Percentiles rank a stretch among this genome's conserved stretches.
Evolutionary conservation across 140 eudicot genomes (phyloP).

Genomic region (Erigeron philadelphicus): DNA sequence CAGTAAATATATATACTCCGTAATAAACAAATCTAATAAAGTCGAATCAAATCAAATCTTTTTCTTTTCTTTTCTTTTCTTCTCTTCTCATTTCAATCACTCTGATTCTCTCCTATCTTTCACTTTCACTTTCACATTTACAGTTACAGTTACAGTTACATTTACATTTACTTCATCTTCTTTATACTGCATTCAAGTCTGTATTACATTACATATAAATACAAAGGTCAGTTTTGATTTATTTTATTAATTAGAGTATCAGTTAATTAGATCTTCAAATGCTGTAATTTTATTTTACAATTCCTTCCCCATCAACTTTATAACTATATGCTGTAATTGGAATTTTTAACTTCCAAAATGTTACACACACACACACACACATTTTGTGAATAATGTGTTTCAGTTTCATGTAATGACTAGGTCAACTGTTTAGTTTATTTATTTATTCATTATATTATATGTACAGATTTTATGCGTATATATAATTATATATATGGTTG

Average conservation of each 20-base stretch:
- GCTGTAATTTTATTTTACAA: no score
- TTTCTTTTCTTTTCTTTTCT: neutral
- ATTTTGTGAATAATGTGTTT: neutral
- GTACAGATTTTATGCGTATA: neutral
- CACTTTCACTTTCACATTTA: neutral
- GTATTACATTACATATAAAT: conserved; percentile 3
- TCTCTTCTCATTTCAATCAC: neutral
- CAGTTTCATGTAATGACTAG: conserved; percentile 13
- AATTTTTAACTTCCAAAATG: no score
- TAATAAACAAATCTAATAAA: neutral
- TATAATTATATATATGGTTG: neutral
- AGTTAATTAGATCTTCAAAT: neutral
- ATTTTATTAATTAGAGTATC: no score
- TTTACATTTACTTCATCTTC: neutral
- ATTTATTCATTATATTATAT: neutral
- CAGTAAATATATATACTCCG: no score
- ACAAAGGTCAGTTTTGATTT: neutral
- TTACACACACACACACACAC: no score
- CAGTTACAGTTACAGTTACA: no score
- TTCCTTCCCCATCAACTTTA: no score
- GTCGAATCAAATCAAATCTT: neutral
- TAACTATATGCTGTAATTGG: no score
- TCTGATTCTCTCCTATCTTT: neutral
- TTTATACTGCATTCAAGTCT: neutral
- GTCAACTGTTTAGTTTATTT: neutral